Evolutionary conservation across 331 rosid genomes (phyloP), one percentile per base, ranked within the genome.

Genomic region (Cydonia oblonga): DNA sequence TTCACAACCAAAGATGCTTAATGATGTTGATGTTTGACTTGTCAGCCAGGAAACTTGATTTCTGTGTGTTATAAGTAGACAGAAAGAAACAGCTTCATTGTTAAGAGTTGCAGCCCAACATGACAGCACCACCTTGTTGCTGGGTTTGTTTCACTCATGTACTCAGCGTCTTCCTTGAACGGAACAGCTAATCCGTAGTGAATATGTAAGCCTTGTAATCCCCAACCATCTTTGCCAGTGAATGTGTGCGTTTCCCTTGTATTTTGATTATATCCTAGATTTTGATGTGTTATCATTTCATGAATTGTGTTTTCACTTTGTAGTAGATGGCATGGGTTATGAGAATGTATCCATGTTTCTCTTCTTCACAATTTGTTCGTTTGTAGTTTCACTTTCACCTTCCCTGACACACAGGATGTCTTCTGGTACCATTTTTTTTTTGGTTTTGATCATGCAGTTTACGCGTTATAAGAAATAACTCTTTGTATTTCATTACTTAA

Each of bases 1-100:
- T 49, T 69, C 61, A 46, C 76, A 81, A 78, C 80, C 78, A 46
- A 32, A 49, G 81, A 56, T 65, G 78, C 82, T 63, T 78, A 40
- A 73, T 77, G n/a, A 40, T 11, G 46, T 3, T 40, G 15, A 40
- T 11, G 46, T 40, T 40, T 40, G 46, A 40, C 46, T 40, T 82
- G 29, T 28, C 28, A 81, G 65, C 38, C 68, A 69, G 74, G 66
- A 69, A 68, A 22, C 77, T 19, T 59, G 70, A 42, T 18, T 63
- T 61, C 70, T 25, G 46, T 40, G 11, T 74, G 18, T 46, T 53
- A 15, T 60, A 66, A 72, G 60, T 67, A 66, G 70, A 72, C 72
- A 60, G 69, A 49, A 77, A 40, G 15, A 40, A 40, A 10, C 0
- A 40, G 46, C 46, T 40, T 40, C 46, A 40, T 40, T 40, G 46